Conservation (phyloP, 2,329 filamentous ascomycete species). For the Trichoderma sp. region DNA sequence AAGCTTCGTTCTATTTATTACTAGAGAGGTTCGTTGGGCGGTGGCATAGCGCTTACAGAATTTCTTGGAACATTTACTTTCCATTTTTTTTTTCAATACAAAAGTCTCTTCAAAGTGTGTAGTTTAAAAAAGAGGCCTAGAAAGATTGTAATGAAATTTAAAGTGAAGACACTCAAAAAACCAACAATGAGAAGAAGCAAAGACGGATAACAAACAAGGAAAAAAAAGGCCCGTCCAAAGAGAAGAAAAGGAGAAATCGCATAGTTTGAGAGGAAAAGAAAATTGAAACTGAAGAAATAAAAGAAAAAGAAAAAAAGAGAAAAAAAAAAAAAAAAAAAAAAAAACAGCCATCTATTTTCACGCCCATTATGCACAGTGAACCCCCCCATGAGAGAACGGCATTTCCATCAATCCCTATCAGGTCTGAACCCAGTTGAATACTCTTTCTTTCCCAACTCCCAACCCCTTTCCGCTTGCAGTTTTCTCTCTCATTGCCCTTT, state of each 20-base stretch:
- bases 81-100: not conserved
- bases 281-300: no score
- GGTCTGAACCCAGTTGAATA: slow-evolving; percentile 20
- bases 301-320: not conserved
- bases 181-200: not conserved
- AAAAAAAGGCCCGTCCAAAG: not conserved
- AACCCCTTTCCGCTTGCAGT: not conserved
- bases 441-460: slow-evolving; percentile 1
- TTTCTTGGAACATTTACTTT: not conserved
- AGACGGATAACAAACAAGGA: not conserved
- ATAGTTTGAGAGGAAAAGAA: not conserved
- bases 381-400: slow-evolving; percentile 21
- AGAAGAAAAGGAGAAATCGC: not conserved
- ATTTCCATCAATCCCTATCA: slow-evolving; percentile 8
- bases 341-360: slow-evolving; percentile 19
- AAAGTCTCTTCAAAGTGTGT: not conserved
- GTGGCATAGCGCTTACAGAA: slow-evolving; percentile 12
- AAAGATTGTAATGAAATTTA: not conserved
- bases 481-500: not conserved
- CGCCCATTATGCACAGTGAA: slow-evolving; percentile 22
- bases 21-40: not conserved
- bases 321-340: not conserved
- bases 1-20: not conserved
- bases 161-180: not conserved
- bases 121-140: not conserved